Evolutionary conservation across 164 flowering plant species (phyloP).

Genomic region (Magnolia changhungtana): DNA sequence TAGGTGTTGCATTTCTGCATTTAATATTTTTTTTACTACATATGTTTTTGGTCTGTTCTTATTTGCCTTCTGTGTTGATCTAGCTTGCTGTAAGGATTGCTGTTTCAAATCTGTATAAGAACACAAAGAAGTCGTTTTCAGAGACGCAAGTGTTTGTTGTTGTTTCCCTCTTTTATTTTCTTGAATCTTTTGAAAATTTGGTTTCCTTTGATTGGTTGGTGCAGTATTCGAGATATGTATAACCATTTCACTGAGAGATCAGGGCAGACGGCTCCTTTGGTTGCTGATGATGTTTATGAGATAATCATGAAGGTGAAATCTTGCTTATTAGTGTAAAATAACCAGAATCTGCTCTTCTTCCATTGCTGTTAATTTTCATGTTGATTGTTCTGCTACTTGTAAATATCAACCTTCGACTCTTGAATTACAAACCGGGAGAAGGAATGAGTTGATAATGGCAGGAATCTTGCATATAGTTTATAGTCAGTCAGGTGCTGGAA

Average conservation of each 20-base stretch:
- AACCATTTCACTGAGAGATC: slow-evolving; percentile 65
- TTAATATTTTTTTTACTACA: neutral
- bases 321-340: neutral
- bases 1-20: slow-evolving; percentile 20
- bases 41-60: neutral
- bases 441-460: neutral
- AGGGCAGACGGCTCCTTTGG: slow-evolving; percentile 72
- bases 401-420: no score
- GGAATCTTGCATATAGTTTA: neutral
- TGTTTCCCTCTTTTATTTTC: neutral
- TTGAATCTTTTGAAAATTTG: neutral
- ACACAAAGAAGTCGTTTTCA: slow-evolving; percentile 86
- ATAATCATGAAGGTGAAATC: slow-evolving; percentile 77
- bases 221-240: slow-evolving; percentile 87
- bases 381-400: no score
- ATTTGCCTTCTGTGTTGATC: neutral
- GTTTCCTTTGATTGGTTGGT: slow-evolving; percentile 5
- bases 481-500: neutral
- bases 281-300: slow-evolving; percentile 95
- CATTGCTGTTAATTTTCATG: neutral
- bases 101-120: slow-evolving; percentile 95
- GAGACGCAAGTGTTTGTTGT: slow-evolving; percentile 68
- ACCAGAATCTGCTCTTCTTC: neutral
- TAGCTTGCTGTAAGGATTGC: slow-evolving; percentile 98
- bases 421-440: neutral